Base-by-base conservation (phyloP, 805 yeast genomes). In the Yamadazyma endophytica region DNA sequence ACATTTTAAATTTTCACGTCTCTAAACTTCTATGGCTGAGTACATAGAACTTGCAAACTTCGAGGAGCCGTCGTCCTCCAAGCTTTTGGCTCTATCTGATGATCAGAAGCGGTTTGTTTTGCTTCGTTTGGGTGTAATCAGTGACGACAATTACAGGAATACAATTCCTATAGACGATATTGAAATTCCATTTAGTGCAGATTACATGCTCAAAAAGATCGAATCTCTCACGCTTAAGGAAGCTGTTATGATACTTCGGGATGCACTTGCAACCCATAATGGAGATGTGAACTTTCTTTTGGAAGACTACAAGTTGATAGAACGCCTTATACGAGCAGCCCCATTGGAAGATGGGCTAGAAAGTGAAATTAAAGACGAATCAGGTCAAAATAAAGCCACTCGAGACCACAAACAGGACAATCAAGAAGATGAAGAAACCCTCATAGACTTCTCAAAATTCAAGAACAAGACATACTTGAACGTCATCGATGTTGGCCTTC, bases 251-350 rank as follows among this genome's bases (percentile, higher is more conserved):
- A 56, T 64, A 5, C 46, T 65, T 4, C 44, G 69, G 25, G 56
- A 54, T 8, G 53, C 64, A 2, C 46, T 65, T 35, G 68, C 41
- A 1, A 65, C 56, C 6, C 70, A 55, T 32, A 40, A 35, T 18
- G 56, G 50, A 2, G 61, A 55, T 36, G 63, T 63, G 22, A 65
- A 65, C 35, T 64, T 55, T 35, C 47, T 56, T 4, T 41, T 43
- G 7, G 58, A 53, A 21, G 70, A 64, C 38, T 64, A 60, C 39
- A 33, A 37, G 13, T 40, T 63, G 9, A 42, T 65, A 7, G 58
- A 60, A 37, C 32, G 35, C 6, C 30, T 31, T 6, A 18, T 36
- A 2, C 17, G 31, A 5, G 26, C 19, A 13, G 32, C 24, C 3
- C 33, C 36, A 6, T 24, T 3, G 8, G 28, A 26, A 24, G 15